Conservation (phyloP, 306 rosid species). For the Alnus rubra region DNA sequence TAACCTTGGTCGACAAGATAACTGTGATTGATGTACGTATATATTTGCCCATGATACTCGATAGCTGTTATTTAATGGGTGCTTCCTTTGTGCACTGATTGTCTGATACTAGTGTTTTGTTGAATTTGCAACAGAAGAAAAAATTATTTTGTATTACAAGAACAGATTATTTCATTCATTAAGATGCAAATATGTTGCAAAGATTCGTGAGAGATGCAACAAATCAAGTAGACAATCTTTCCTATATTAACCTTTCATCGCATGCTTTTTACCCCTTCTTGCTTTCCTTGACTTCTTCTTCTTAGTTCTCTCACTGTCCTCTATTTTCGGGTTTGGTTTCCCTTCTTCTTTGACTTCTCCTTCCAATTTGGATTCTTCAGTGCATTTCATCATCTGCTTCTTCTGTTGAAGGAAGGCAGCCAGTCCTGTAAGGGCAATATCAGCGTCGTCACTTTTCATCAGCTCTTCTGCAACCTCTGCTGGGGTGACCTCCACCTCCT, state of each 20-base stretch:
- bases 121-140: background rate
- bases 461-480: conserved; percentile 44
- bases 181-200: background rate
- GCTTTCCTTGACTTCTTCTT: background rate
- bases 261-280: background rate
- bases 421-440: conserved; percentile 25
- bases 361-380: conserved; percentile 3
- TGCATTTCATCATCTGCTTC: conserved; percentile 27
- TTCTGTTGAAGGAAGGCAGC: conserved; percentile 17
- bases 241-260: background rate
- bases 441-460: conserved; percentile 32
- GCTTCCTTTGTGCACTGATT: too few species aligned
- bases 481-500: conserved; percentile 31
- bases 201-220: background rate
- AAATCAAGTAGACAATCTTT: background rate
- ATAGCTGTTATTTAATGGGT: too few species aligned
- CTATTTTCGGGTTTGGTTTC: background rate
- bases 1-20: too few species aligned
- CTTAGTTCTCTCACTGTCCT: too few species aligned
- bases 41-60: too few species aligned
- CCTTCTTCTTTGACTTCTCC: background rate
- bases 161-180: background rate
- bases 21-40: too few species aligned
- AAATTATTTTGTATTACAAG: background rate
- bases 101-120: too few species aligned